phyloP scores from a whole-genome alignment of 257 asterid species.

The Voacanga thouarsii region DNA sequence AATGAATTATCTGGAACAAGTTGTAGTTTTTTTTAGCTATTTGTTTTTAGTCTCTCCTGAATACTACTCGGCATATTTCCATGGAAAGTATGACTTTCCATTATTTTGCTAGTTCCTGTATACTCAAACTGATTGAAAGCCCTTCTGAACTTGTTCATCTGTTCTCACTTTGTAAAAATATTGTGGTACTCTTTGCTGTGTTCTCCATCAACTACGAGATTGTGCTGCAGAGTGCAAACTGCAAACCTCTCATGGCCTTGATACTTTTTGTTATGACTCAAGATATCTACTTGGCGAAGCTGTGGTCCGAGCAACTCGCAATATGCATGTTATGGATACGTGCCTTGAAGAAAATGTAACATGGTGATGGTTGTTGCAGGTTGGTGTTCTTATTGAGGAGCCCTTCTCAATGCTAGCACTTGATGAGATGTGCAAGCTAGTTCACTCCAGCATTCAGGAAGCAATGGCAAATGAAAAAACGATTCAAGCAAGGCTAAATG shows the following conservation, averaged over 20 bases:
- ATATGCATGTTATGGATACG: background rate
- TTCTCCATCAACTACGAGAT: background rate
- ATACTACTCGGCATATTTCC: background rate
- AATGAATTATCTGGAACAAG: background rate
- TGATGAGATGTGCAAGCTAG: constrained; percentile 66
- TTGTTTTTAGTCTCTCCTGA: background rate
- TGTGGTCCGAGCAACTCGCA: background rate
- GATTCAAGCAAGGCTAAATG: constrained; percentile 48
- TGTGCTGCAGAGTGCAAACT: background rate
- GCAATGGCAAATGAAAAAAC: constrained; percentile 47
- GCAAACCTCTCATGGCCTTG: background rate
- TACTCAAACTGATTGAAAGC: background rate
- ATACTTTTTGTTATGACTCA: background rate
- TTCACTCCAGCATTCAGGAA: constrained; percentile 55
- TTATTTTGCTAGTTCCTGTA: background rate
- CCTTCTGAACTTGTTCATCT: background rate
- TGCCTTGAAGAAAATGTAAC: background rate
- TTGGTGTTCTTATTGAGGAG: constrained; percentile 94
- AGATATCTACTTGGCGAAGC: background rate
- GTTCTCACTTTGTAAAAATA: background rate
- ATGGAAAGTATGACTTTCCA: background rate
- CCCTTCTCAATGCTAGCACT: constrained; percentile 97
- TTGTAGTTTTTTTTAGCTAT: background rate
- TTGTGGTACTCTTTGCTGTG: background rate
- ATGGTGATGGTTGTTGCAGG: constrained; percentile 39